Conservation (phyloP, 495 filamentous ascomycete genomes). For the Tetracladium setigerum region DNA sequence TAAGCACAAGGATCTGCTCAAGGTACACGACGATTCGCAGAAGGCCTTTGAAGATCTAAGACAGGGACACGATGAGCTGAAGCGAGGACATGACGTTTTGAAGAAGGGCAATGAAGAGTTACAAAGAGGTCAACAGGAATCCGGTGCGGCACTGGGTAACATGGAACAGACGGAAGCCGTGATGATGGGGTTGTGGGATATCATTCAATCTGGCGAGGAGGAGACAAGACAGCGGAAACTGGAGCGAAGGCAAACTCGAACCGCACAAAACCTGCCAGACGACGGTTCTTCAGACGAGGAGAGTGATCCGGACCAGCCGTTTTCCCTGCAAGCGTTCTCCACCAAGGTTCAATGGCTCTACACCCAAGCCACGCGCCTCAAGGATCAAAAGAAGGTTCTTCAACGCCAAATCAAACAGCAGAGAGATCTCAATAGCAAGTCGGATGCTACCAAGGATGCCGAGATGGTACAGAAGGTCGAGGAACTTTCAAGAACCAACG, state of each 20-base stretch:
- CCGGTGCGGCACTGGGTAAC: too few species aligned
- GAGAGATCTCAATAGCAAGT: conserved; percentile 71
- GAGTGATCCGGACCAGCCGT: conserved; percentile 44
- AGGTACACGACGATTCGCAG: too few species aligned
- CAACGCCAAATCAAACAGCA: conserved; percentile 89
- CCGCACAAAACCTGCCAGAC: conserved; percentile 33
- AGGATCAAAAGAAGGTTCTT: conserved; percentile 78
- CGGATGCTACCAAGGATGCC: conserved; percentile 51
- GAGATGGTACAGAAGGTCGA: conserved; percentile 40
- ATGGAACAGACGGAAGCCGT: conserved; percentile 49
- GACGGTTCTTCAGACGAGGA: conserved; percentile 38
- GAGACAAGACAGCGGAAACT: conserved; percentile 46
- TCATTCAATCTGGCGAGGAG: conserved; percentile 55
- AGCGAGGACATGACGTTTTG: too few species aligned
- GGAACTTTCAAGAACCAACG: conserved; percentile 45
- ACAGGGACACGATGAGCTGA: too few species aligned
- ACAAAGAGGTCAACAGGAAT: too few species aligned
- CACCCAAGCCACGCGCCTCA: conserved; percentile 51
- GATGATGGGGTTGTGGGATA: conserved; percentile 65
- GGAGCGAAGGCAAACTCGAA: conserved; percentile 33
- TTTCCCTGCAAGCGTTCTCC: conserved; percentile 61
- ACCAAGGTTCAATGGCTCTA: conserved; percentile 72
- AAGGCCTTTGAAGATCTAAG: too few species aligned
- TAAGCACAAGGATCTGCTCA: too few species aligned
- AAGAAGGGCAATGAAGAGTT: too few species aligned